phyloP scores from a whole-genome alignment of 2,329 filamentous ascomycete genomes.

The Cytospora piceae region DNA sequence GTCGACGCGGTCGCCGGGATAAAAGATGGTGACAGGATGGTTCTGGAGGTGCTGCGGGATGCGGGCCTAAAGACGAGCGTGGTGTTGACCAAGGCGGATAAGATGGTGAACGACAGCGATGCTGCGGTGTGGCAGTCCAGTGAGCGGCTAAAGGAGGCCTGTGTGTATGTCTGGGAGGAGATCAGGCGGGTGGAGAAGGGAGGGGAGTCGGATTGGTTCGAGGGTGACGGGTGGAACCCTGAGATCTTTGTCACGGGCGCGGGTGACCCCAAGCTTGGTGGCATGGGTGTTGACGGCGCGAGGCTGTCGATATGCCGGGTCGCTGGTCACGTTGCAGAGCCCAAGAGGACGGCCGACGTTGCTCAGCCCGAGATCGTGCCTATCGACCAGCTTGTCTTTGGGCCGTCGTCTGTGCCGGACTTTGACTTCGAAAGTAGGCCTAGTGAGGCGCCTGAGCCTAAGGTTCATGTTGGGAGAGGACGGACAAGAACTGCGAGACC shows the following conservation, averaged over 20 bases:
- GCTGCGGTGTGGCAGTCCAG: conserved; percentile 18
- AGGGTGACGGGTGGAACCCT: conserved; percentile 39
- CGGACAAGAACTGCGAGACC: conserved; percentile 4
- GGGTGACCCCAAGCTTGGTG: conserved; percentile 38
- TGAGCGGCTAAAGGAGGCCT: conserved; percentile 28
- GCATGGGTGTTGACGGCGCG: conserved; percentile 40
- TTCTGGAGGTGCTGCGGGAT: conserved; percentile 51
- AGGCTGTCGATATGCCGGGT: conserved; percentile 41
- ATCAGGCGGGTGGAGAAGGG: conserved; percentile 35
- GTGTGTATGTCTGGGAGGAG: conserved; percentile 39
- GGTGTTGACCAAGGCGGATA: conserved; percentile 62
- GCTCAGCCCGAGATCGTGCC: conserved; percentile 36
- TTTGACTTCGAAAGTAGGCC: conserved; percentile 2
- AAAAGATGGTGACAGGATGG: conserved; percentile 51
- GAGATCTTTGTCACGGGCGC: conserved; percentile 42
- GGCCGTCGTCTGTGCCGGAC: conserved; percentile 26
- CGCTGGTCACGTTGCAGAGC: conserved; percentile 38
- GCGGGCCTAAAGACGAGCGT: conserved; percentile 51
- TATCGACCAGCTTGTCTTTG: conserved; percentile 40
- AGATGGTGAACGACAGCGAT: conserved; percentile 38
- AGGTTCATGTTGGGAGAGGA: conserved; percentile 2
- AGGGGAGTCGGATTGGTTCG: conserved; percentile 34
- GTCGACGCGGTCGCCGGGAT: conserved; percentile 58
- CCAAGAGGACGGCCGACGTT: conserved; percentile 24
- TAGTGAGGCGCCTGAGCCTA: conserved; percentile 30